phyloP scores from a whole-genome alignment of 805 yeast species.

The Teunomyces lycoperdinae region DNA sequence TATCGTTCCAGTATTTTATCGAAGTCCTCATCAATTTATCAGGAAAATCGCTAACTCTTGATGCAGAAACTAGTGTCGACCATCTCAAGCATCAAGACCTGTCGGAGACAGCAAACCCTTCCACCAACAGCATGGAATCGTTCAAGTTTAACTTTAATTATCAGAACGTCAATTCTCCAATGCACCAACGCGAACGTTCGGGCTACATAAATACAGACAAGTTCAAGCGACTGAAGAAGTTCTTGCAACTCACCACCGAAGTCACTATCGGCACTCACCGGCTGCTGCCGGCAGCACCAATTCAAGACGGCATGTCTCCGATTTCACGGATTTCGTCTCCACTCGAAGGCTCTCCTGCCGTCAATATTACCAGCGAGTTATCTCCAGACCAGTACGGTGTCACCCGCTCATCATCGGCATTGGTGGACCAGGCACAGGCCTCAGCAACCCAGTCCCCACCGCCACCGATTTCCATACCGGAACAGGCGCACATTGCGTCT shows the following conservation, averaged over 20 bases:
- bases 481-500: conserved; percentile 1
- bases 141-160: conserved; percentile 25
- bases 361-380: neutral
- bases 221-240: conserved; percentile 71
- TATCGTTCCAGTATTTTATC: conserved; percentile 78
- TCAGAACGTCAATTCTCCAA: conserved; percentile 11
- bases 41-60: conserved; percentile 46
- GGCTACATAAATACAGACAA: conserved; percentile 75
- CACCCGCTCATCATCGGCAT: conserved; percentile 2
- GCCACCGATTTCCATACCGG: neutral
- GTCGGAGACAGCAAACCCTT: neutral
- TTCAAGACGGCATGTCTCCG: neutral
- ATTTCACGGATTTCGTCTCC: conserved; percentile 1
- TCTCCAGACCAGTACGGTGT: neutral
- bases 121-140: neutral
- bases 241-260: conserved; percentile 77
- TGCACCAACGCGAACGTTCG: conserved; percentile 30
- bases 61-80: conserved; percentile 8
- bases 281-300: conserved; percentile 20
- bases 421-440: neutral
- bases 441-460: neutral
- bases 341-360: neutral
- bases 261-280: conserved; percentile 78
- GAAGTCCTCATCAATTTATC: conserved; percentile 83
- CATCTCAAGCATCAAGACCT: conserved; percentile 2